A percentile compares a stretch with the other conserved stretches of the same genome.
Conservation (phyloP, 1,139 yeast species). For the Blastobotrys niveus region DNA sequence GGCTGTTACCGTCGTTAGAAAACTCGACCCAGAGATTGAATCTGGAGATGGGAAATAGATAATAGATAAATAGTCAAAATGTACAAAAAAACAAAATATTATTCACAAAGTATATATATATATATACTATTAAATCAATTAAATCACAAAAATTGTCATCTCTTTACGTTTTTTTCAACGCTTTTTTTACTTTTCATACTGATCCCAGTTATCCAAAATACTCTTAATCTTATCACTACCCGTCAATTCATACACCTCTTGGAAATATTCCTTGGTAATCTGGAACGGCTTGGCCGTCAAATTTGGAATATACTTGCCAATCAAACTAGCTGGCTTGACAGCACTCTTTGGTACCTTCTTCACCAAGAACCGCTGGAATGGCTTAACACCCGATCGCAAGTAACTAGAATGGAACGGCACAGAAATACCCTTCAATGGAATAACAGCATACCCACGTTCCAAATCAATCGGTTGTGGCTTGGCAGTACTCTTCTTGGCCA, state of each 20-base stretch:
- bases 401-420: constrained; percentile 99
- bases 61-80: not conserved
- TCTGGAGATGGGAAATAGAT: not conserved
- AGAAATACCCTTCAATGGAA: constrained; percentile 95
- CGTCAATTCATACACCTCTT: constrained; percentile 89
- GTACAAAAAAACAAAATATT: constrained; percentile 8
- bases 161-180: not conserved
- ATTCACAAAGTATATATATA: not conserved
- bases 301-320: constrained; percentile 95
- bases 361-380: constrained; percentile 94
- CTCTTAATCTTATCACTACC: constrained; percentile 85
- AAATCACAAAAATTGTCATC: not conserved
- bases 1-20: constrained; percentile 29
- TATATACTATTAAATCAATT: not conserved
- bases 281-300: constrained; percentile 97
- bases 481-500: constrained; percentile 68
- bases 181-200: constrained; percentile 42
- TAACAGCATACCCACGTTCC: constrained; percentile 97
- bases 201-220: constrained; percentile 92
- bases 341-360: constrained; percentile 95
- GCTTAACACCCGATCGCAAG: constrained; percentile 96
- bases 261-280: constrained; percentile 92
- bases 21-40: too few relatives aligned
- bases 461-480: constrained; percentile 96
- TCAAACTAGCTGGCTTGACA: constrained; percentile 87